These are phyloP conservation scores for Mycena amicta DNA, from an alignment of 768 basidiomycete species.

Conservation along the genomic window DNA sequence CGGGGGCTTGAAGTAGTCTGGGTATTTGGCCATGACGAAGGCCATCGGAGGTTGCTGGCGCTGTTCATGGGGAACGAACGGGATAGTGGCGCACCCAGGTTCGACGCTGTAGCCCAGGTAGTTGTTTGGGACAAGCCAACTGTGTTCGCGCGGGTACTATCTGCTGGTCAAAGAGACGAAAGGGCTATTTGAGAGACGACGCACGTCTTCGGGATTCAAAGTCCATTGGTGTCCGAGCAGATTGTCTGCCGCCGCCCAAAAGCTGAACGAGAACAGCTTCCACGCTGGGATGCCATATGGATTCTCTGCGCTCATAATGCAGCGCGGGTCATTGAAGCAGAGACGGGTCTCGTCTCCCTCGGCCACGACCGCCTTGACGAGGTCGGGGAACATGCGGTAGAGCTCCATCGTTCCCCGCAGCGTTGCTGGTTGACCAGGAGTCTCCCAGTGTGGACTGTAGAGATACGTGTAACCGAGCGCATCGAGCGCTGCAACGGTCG, in stretches of 20 bases:
- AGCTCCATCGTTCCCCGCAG: slow-evolving; percentile 13
- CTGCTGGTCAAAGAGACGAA: slow-evolving; percentile 7
- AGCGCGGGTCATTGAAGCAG: slow-evolving; percentile 18
- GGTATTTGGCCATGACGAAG: slow-evolving; percentile 5
- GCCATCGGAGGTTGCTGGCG: slow-evolving; percentile 11
- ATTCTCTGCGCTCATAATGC: slow-evolving; percentile 30
- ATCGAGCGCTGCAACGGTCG: slow-evolving; percentile 30
- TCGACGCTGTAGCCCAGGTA: slow-evolving; percentile 35
- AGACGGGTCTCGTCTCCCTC: background rate
- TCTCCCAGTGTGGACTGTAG: slow-evolving; percentile 21
- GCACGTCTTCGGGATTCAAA: slow-evolving; percentile 30
- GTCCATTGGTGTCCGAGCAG: slow-evolving; percentile 35
- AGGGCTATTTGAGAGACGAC: background rate
- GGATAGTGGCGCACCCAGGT: slow-evolving; percentile 26
- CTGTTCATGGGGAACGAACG: slow-evolving; percentile 28
- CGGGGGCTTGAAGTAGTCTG: background rate
- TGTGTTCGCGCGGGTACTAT: slow-evolving; percentile 6
- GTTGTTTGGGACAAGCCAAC: slow-evolving; percentile 4
- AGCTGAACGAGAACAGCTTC: slow-evolving; percentile 34
- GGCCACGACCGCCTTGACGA: slow-evolving; percentile 32
- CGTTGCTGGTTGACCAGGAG: slow-evolving; percentile 1
- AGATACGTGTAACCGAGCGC: slow-evolving; percentile 22
- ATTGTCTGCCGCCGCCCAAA: slow-evolving; percentile 6
- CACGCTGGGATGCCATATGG: slow-evolving; percentile 38
- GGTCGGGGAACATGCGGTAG: slow-evolving; percentile 37